Base-by-base conservation (phyloP, 164 flowering plant species). In the Magnolia sinica region DNA sequence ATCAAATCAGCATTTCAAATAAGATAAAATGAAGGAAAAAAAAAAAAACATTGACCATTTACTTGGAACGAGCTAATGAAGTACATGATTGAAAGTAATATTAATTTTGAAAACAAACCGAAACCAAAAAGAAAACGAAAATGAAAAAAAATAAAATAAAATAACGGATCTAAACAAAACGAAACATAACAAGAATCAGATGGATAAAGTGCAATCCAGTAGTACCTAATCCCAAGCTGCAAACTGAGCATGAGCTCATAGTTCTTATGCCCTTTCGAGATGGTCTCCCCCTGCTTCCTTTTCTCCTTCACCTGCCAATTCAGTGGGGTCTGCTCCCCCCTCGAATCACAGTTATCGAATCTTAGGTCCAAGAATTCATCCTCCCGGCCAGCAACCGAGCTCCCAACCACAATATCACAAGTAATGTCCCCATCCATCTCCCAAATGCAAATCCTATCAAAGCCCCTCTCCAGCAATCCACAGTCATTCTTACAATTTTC, bases 221-320 rank as follows among this genome's bases (percentile, higher is more conserved):
- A 37, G 18, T 81, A 82, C 86, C 86, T 78, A 81, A 84, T 82
- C 11, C 84, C 84, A 50, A 84, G 73, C 78, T 84, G 86, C 74
- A 84, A 76, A 76, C 82, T 82, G 71, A 84, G 86, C 86, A 84
- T 84, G 23, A 84, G 84, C 22, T 84, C 86, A 74, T 84, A 84
- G 59, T 84, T 82, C 73, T 84, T 84, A 76, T 84, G 86, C 29
- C 84, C 86, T 76, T 84, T 84, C 58, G 81, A 73, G 55, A 84
- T 82, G 18, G 86, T 84, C 80, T 85, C 91, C 31, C 98, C 98
- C 77, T 89, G 95, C 79, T 73, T 87, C 83, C 86, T 92, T 27
- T 69, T 52, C 72, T 79, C 81, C 79, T 14, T 59, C 13, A 93
- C 76, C 71, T 16, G 49, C 50, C 16, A 27, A 37, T 45, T 27